These are phyloP conservation scores for Gentiana dahurica DNA, from an alignment of 257 asterid genomes.

Conservation along the genomic window DNA sequence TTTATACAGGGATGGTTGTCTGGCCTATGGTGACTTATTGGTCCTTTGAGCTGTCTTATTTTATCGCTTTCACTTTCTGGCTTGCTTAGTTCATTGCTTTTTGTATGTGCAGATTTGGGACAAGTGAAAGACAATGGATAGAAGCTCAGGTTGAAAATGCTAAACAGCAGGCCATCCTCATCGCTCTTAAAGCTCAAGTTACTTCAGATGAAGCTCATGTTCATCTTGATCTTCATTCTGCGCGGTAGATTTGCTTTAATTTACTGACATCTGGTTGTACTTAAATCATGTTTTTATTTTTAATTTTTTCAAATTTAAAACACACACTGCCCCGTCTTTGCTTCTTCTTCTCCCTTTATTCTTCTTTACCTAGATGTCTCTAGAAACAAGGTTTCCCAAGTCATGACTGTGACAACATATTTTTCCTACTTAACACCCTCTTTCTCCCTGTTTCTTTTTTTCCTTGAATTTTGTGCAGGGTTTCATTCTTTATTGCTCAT, in stretches of 20 bases:
- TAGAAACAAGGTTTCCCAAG: too few relatives aligned
- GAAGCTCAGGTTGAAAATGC: conserved; percentile 99
- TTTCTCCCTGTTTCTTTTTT: conserved; percentile 1
- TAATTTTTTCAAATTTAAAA: too few relatives aligned
- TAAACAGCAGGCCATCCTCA: conserved; percentile 86
- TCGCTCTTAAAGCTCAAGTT: conserved; percentile 87
- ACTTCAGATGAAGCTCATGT: conserved; percentile 98
- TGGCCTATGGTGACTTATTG: background rate
- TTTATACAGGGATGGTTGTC: background rate
- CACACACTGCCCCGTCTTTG: too few relatives aligned
- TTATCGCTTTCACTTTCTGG: conserved; percentile 1
- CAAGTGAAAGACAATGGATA: conserved; percentile 97
- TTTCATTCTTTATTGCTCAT: background rate
- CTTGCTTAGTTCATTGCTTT: conserved; percentile 11
- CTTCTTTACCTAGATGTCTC: too few relatives aligned
- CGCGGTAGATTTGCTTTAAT: conserved; percentile 39
- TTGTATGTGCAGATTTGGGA: conserved; percentile 65
- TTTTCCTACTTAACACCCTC: background rate
- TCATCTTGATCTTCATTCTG: conserved; percentile 98
- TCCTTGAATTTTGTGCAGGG: background rate
- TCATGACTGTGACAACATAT: background rate
- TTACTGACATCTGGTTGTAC: too few relatives aligned
- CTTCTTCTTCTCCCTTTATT: too few relatives aligned
- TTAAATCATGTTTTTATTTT: too few relatives aligned
- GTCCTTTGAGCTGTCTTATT: background rate